Conservation (phyloP, 202 grass and related monocot genomes). For the Setaria viridis region DNA sequence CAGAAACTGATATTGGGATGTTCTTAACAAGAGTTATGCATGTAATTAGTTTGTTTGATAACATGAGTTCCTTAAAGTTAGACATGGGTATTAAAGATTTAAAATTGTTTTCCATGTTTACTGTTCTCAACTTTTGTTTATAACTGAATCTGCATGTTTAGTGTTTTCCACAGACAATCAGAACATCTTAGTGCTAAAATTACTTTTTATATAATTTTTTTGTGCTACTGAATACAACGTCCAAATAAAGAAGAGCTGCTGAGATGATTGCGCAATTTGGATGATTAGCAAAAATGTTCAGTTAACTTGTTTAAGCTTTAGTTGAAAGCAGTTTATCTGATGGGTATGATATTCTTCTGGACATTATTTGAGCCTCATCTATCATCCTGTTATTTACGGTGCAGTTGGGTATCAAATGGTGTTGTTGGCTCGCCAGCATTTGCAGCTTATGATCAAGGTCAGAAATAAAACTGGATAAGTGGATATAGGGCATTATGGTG, state of each 20-base stretch:
- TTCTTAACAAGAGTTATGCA: slow-evolving; percentile 3
- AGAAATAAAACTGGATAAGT: slow-evolving; percentile 33
- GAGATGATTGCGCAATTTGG: neutral
- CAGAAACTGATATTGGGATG: neutral
- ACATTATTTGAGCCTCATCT: slow-evolving; percentile 31
- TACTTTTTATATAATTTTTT: slow-evolving; percentile 19
- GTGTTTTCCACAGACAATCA: neutral
- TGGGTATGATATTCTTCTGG: neutral
- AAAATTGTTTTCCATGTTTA: neutral
- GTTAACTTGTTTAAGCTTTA: neutral
- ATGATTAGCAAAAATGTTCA: neutral
- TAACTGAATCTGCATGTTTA: neutral
- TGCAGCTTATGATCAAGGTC: slow-evolving; percentile 98
- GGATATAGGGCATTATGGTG: neutral
- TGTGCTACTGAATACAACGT: neutral
- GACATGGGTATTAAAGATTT: neutral
- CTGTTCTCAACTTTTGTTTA: neutral
- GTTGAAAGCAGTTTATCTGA: slow-evolving; percentile 5
- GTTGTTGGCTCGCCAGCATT: slow-evolving; percentile 98
- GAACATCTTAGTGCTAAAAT: neutral
- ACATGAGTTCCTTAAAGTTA: slow-evolving; percentile 7
- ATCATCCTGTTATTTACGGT: neutral
- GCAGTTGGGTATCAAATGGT: slow-evolving; percentile 96
- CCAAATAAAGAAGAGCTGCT: neutral
- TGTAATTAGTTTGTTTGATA: neutral